Base-by-base conservation (phyloP, 306 rosid genomes). In the Rosa persica region DNA sequence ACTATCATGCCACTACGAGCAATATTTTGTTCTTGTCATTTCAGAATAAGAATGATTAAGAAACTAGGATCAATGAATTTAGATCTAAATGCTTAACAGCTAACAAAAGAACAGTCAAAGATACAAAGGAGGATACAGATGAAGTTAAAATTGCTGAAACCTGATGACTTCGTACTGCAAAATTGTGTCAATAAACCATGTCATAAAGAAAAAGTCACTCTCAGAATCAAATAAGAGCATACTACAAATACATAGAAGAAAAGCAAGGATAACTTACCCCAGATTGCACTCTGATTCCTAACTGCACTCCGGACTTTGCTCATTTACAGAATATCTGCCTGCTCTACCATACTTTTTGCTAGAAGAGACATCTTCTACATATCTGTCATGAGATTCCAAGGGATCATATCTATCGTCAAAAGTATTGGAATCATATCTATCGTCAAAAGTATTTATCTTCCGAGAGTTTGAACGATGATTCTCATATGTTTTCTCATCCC, bases 61-160 rank as follows among this genome's bases (percentile, higher is more conserved):
- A 65, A 58, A 8, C 19, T 5, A n/a, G 15, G 43, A 17, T 27
- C 25, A 55, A 44, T 34, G 13, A 16, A 6, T 55, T 54, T 30
- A 42, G 34, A 15, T 58, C 11, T 44, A 67, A 44, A 70, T 43
- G 8, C 51, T 42, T 75, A 67, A 58, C 68, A 60, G 20, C 42
- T 39, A 52, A 22, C 17, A 36, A 30, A 76, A 76, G 83, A 89
- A 40, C 70, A 74, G 74, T 79, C 43, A 89, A 91, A 94, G 99
- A 95, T 93, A 95, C 97, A 91, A 85, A 82, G 89, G 84, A 89
- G 99, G 98, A 95, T 95, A 95, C 96, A 83, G 79, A 74, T 74
- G 81, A 74, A 78, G 86, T 81, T 76, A 85, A 81, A 83, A 87
- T 76, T 83, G 86, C 89, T 70, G 93, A 86, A 84, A 86, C 89